A percentile compares a stretch with the other conserved stretches of the same genome.
These are phyloP conservation scores for Saccharomycopsis malanga DNA, from an alignment of 805 yeast species.

Conservation along the genomic window DNA sequence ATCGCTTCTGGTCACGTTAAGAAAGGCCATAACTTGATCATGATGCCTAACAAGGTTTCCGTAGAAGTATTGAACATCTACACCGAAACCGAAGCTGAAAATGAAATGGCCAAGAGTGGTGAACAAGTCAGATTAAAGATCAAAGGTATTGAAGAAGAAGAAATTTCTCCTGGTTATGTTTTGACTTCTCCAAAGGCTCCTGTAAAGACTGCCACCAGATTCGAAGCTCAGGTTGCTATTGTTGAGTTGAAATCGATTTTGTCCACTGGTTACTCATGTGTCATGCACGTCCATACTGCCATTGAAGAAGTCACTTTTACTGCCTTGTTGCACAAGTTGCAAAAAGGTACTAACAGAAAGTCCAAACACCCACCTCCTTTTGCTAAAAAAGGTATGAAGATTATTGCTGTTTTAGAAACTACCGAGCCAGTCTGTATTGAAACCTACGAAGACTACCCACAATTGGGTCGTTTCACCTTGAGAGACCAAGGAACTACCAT, in stretches of 20 bases:
- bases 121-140: constrained; percentile 93
- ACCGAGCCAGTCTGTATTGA: constrained; percentile 89
- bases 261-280: constrained; percentile 94
- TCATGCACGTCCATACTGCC: constrained; percentile 98
- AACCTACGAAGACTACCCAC: constrained; percentile 86
- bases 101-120: constrained; percentile 85
- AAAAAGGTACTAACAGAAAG: constrained; percentile 93
- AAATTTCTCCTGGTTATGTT: constrained; percentile 85
- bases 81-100: constrained; percentile 94
- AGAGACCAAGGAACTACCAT: constrained; percentile 98
- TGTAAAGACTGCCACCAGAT: constrained; percentile 80
- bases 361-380: constrained; percentile 97
- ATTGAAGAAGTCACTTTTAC: constrained; percentile 88
- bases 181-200: constrained; percentile 82
- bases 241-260: constrained; percentile 93
- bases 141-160: constrained; percentile 97
- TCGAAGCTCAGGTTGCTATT: constrained; percentile 95
- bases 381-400: constrained; percentile 98
- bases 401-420: constrained; percentile 85
- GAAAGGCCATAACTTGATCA: constrained; percentile 63
- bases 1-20: constrained; percentile 91
- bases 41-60: constrained; percentile 86
- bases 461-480: constrained; percentile 94
- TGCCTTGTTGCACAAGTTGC: constrained; percentile 82
- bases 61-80: constrained; percentile 84